A percentile compares a stretch with the other conserved stretches of the same genome.
phyloP scores from a whole-genome alignment of 208 protist genomes.

The Lotmaria passim region DNA sequence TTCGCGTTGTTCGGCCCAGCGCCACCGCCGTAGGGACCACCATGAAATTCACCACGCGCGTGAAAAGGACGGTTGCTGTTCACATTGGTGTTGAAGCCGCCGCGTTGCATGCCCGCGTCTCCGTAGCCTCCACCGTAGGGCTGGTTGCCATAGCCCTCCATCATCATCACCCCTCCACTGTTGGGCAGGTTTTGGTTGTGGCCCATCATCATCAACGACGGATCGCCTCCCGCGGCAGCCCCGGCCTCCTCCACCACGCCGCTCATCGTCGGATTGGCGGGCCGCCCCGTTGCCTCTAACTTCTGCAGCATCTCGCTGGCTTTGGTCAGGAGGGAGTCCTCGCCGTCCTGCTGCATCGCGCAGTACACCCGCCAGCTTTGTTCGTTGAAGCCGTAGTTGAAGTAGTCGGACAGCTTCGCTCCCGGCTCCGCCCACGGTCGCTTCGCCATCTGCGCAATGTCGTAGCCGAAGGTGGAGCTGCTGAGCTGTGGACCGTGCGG shows the following conservation, averaged over 20 bases:
- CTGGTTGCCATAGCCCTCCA: constrained; percentile 18
- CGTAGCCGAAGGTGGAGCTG: constrained; percentile 81
- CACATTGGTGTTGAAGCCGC: background rate
- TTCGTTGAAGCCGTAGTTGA: constrained; percentile 93
- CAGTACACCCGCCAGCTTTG: constrained; percentile 88
- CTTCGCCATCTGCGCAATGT: constrained; percentile 80
- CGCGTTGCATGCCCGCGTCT: background rate
- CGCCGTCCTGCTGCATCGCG: constrained; percentile 71
- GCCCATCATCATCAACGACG: constrained; percentile 13
- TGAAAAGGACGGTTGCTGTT: constrained; percentile 7
- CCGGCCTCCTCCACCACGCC: constrained; percentile 14
- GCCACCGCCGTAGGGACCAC: constrained; percentile 1
- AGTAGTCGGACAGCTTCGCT: constrained; percentile 87
- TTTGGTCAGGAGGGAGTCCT: constrained; percentile 58
- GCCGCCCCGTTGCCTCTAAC: constrained; percentile 40
- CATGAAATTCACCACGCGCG: background rate
- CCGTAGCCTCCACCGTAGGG: constrained; percentile 22
- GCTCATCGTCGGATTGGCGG: constrained; percentile 4
- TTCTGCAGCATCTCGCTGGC: constrained; percentile 66
- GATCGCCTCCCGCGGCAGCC: background rate
- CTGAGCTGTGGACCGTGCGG: constrained; percentile 62
- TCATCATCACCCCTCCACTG: background rate
- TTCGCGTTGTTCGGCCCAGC: constrained; percentile 21
- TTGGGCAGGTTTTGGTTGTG: background rate
- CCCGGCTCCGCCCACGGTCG: constrained; percentile 80